Evolutionary conservation across 306 rosid species (phyloP), one percentile per base, ranked within the genome.

Genomic region (Cicer cuneatum): DNA sequence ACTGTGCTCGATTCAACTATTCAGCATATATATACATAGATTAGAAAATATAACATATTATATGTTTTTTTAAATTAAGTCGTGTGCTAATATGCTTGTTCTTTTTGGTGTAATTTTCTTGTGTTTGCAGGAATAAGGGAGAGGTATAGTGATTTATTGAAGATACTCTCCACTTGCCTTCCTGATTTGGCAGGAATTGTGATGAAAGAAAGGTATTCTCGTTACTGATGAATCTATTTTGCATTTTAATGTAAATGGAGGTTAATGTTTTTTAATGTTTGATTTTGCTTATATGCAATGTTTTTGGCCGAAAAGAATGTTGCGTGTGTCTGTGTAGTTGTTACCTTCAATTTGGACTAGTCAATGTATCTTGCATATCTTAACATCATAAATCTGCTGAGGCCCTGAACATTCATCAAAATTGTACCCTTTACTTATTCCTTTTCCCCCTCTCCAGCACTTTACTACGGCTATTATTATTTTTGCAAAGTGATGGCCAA

Each of bases 141-240:
- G 68, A 86, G 94, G 85, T 81, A 81, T 75, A 21, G 24, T 54
- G 94, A 89, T 69, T 73, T 89, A 41, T 66, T 93, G 87, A 88
- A 85, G 81, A 80, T 84, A 72, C 66, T 91, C 24, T 83, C 83
- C 43, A 52, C 86, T 1, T 49, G 92, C 78, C 81, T 93, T 40
- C 81, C 83, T 0, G 82, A 78, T 64, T 84, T 93, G 79, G 82
- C 72, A 2, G 62, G 56, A 52, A 80, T 88, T 85, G 68, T 77
- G 9, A n/a, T 71, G 57, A 85, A 86, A 66, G 96, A 85, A 86
- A 91, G 98, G 98, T 93, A 88, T 56, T 63, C 15, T 70, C 61
- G 5, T 57, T 76, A 71, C 63, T 47, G 2, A 46, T 52, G 48
- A 69, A 73, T 61, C 70, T 65, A 37, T 59, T 41, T 21, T 2